These are phyloP conservation scores for Penicillium expansum DNA, from an alignment of 2,329 filamentous ascomycete genomes.

Conservation along the genomic window DNA sequence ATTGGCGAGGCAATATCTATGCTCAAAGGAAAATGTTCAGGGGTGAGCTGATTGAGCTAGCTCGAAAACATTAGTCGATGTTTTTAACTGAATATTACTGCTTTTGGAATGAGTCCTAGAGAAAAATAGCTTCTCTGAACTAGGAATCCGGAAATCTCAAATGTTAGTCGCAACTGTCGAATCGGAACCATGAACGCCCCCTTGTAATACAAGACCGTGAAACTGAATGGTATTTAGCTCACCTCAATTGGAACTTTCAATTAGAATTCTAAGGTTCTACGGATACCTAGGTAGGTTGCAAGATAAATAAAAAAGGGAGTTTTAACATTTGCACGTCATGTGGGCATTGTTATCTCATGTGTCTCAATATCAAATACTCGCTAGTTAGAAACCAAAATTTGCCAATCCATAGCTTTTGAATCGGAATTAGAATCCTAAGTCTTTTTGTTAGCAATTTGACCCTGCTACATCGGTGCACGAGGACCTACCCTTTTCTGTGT, in stretches of 20 bases:
- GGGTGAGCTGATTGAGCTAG: no score
- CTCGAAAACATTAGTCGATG: background rate
- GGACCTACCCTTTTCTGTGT: slow-evolving; percentile 64
- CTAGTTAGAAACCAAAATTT: background rate
- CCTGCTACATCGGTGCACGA: no score
- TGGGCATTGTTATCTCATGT: background rate
- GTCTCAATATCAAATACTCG: background rate
- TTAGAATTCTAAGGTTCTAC: no score
- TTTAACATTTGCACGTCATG: background rate
- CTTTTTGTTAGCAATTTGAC: background rate
- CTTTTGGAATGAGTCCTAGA: no score
- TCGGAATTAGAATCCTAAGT: background rate
- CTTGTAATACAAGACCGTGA: background rate
- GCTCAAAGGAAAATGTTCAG: background rate
- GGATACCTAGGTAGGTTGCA: no score
- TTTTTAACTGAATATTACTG: background rate
- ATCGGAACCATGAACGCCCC: background rate
- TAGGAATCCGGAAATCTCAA: background rate
- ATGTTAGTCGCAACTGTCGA: background rate
- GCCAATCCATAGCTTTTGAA: background rate
- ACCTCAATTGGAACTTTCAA: background rate
- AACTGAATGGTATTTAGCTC: background rate
- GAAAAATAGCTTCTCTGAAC: background rate
- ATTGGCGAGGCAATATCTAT: no score
- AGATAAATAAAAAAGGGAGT: background rate